Evolutionary conservation across 768 basidiomycete genomes (phyloP).

Genomic region (Pisolithus marmoratus): DNA sequence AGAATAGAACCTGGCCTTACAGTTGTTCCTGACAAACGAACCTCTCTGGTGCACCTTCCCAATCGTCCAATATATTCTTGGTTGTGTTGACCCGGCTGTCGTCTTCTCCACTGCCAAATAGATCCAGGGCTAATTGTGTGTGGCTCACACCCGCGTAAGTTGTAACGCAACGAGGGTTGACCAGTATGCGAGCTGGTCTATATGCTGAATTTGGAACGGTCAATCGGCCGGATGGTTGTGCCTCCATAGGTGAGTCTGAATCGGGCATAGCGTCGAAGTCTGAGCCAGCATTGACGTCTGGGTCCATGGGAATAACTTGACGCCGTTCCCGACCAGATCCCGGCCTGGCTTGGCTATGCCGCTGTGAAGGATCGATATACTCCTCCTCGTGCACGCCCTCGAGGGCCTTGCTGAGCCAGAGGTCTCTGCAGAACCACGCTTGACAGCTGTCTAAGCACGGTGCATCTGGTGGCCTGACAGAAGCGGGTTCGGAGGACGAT

Average conservation of each 20-base stretch:
- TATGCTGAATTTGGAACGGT: conserved; percentile 86
- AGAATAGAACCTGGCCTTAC: conserved; percentile 32
- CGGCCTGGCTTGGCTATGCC: conserved; percentile 5
- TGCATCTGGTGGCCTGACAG: conserved; percentile 66
- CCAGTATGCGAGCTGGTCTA: conserved; percentile 82
- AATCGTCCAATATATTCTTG: conserved; percentile 88
- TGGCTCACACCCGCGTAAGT: conserved; percentile 98
- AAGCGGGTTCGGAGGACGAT: conserved; percentile 49
- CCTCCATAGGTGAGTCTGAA: conserved; percentile 37
- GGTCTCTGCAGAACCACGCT: conserved; percentile 96
- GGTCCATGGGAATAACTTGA: conserved; percentile 38
- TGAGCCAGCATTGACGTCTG: conserved; percentile 79
- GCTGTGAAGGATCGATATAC: conserved; percentile 12
- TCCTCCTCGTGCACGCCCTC: conserved; percentile 63
- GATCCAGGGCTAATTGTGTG: conserved; percentile 88
- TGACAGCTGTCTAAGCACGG: conserved; percentile 93
- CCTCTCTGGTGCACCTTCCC: conserved; percentile 94
- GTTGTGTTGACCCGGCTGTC: conserved; percentile 36
- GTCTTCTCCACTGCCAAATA: conserved; percentile 78
- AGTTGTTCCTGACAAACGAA: conserved; percentile 97
- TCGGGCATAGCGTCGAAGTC: conserved; percentile 86
- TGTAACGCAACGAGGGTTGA: conserved; percentile 95
- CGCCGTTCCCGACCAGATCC: conserved; percentile 29
- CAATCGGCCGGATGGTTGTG: conserved; percentile 33
- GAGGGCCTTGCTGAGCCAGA: conserved; percentile 87